Percentiles rank a stretch among this genome's conserved stretches.
Conservation (phyloP, 1,284 basidiomycete genomes). For the Ceratorhiza oryzae-sativae region DNA sequence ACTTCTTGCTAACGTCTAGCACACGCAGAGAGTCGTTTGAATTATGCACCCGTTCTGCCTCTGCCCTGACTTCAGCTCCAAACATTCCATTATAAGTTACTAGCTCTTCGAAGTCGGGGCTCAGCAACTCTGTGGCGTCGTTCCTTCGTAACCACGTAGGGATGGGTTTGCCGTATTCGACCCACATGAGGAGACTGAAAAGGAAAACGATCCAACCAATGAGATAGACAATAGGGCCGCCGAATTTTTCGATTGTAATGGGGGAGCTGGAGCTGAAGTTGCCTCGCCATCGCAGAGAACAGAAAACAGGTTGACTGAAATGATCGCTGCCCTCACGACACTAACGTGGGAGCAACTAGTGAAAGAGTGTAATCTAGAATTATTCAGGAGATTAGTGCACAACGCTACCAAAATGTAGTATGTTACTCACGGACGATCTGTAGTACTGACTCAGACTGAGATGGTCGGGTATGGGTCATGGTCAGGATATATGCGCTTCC, state of each 20-base stretch:
- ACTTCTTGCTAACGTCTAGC: conserved; percentile 68
- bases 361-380: conserved; percentile 68
- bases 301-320: conserved; percentile 79
- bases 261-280: conserved; percentile 59
- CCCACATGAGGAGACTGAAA: conserved; percentile 64
- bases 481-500: conserved; percentile 70
- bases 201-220: conserved; percentile 64
- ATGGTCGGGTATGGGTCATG: conserved; percentile 71
- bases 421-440: conserved; percentile 62
- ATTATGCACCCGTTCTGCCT: conserved; percentile 60
- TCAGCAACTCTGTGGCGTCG: conserved; percentile 29
- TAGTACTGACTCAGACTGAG: conserved; percentile 61
- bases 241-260: conserved; percentile 65
- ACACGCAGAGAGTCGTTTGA: conserved; percentile 68
- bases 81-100: not conserved
- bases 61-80: conserved; percentile 60
- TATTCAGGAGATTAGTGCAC: not conserved
- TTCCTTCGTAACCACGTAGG: conserved; percentile 33
- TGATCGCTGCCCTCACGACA: conserved; percentile 70
- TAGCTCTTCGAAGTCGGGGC: not conserved
- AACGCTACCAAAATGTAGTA: not conserved
- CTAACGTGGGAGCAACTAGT: conserved; percentile 72
- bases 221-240: conserved; percentile 78
- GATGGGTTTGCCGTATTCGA: conserved; percentile 63
- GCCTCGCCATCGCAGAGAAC: conserved; percentile 69